Conservation (phyloP, 345 rosid genomes). For the Sisymbrium altissimum region DNA sequence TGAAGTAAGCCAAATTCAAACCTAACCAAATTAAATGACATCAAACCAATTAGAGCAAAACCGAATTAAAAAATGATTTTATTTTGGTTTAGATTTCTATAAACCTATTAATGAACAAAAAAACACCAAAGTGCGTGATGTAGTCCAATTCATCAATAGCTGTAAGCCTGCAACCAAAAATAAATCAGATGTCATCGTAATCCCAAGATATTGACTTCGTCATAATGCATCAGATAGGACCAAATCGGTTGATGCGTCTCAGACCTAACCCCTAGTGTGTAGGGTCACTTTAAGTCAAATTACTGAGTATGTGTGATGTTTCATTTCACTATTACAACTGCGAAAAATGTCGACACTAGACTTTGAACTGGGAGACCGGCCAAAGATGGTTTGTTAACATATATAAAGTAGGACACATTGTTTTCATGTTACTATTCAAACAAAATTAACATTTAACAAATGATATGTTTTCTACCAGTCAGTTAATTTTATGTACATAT, state of each 20-base stretch:
- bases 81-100: too few relatives aligned
- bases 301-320: constrained; percentile 13
- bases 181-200: background rate
- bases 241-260: constrained; percentile 13
- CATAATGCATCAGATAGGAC: constrained; percentile 14
- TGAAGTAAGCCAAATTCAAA: background rate
- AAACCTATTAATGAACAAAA: too few relatives aligned
- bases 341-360: background rate
- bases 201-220: constrained; percentile 3
- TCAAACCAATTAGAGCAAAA: background rate
- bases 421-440: too few relatives aligned
- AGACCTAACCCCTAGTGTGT: constrained; percentile 22
- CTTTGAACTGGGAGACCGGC: too few relatives aligned
- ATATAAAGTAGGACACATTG: too few relatives aligned
- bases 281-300: constrained; percentile 15
- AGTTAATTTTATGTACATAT: too few relatives aligned
- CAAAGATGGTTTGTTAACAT: too few relatives aligned
- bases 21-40: background rate
- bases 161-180: background rate
- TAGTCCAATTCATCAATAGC: background rate
- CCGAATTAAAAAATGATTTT: too few relatives aligned
- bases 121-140: too few relatives aligned
- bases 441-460: too few relatives aligned
- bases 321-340: constrained; percentile 1
- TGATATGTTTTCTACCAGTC: too few relatives aligned